Base-by-base conservation (phyloP, 208 protist species). In the Crithidia mellificae region DNA sequence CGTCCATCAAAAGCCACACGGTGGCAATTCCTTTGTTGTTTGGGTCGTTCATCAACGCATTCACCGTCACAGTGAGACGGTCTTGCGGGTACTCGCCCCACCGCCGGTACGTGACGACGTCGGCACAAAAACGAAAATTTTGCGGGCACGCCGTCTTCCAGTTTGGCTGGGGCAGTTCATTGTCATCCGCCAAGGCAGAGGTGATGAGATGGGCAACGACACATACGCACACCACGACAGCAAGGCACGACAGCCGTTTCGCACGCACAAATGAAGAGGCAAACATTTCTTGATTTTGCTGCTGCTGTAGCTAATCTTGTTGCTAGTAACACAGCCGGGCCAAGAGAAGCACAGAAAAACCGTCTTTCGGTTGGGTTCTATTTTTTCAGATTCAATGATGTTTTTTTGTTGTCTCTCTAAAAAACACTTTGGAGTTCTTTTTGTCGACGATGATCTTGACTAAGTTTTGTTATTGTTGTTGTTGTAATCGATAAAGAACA, bases 1-100 rank as follows among this genome's bases (percentile, higher is more conserved):
- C 56, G 49, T 90, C 84, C 36, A 74, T 72, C 24, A 90, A 44
- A 30, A 82, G 69, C 84, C 84, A 90, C 41, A 85, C 72, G 0
- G 81, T 85, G 12, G 77, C 30, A 17, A 67, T 43, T 8, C 29
- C 32, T 6, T 53, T 65, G 41, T 63, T 61, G 22, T 54, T 62
- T 0, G 25, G 36, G 24, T 64, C 46, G 2, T 68, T 49, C 27
- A 52, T 58, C 11, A 80, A 7, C 7, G 49, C 65, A 25, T 83
- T 53, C 17, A 90, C 57, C 6, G 53, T 68, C 20, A 85, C 76
- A 32, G 46, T 77, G 24, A 85, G 53, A 0, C 63, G 50, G 20
- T 78, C 34, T 25, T 58, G 46, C 38, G 46, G 59, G 5, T 78
- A 53, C 53, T 74, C 50, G 32, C 22, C 56, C 80, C 83, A 80